These are phyloP conservation scores for Phylloporus arenicola DNA, from an alignment of 768 basidiomycete genomes.

Conservation along the genomic window DNA sequence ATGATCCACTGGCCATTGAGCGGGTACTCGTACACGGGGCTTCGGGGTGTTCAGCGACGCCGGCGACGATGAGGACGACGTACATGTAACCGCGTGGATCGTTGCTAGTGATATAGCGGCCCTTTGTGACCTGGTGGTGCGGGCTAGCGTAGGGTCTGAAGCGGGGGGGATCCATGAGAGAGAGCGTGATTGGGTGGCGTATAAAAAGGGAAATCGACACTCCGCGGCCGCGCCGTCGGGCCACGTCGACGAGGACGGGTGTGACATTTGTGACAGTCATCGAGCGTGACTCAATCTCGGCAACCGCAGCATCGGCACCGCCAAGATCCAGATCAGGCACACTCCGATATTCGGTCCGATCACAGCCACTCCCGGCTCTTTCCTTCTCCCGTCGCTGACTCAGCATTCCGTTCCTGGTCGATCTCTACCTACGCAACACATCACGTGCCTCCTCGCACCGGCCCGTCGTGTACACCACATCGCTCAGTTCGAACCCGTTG, in stretches of 20 bases:
- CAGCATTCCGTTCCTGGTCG: conserved; percentile 24
- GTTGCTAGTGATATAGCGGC: conserved; percentile 85
- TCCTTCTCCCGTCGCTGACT: not conserved
- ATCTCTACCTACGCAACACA: conserved; percentile 42
- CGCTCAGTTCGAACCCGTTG: conserved; percentile 83
- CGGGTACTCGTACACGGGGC: conserved; percentile 87
- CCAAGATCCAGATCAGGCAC: conserved; percentile 41
- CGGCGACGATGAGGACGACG: conserved; percentile 18
- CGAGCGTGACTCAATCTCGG: conserved; percentile 29
- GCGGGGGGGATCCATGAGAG: conserved; percentile 40
- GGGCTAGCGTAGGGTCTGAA: conserved; percentile 70
- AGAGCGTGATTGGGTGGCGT: conserved; percentile 8
- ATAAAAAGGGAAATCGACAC: conserved; percentile 27
- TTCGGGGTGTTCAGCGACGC: conserved; percentile 13
- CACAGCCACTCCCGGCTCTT: conserved; percentile 16
- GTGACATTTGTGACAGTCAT: conserved; percentile 28
- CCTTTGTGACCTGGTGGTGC: conserved; percentile 77
- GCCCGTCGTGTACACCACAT: conserved; percentile 74
- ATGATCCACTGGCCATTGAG: conserved; percentile 90
- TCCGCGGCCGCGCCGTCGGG: conserved; percentile 29
- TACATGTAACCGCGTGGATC: conserved; percentile 88
- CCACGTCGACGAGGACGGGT: conserved; percentile 34
- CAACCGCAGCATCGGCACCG: conserved; percentile 39
- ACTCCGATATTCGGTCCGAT: conserved; percentile 16
- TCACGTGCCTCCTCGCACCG: conserved; percentile 49